Evolutionary conservation across 78 protist genomes (phyloP).

Genomic region (Carpediemonas membranifera): DNA sequence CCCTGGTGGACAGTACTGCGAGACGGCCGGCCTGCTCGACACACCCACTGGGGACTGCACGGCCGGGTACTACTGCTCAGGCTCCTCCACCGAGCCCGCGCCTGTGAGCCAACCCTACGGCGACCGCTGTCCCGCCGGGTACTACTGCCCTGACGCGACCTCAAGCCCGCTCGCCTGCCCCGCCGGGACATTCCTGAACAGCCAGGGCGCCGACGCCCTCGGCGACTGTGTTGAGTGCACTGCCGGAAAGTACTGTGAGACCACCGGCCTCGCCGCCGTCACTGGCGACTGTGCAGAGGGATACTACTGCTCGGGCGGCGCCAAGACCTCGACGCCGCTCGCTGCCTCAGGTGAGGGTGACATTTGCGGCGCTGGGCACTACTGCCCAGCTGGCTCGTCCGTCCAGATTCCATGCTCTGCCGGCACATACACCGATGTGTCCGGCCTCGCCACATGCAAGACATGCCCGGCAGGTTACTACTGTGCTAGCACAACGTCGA

Average conservation of each 20-base stretch:
- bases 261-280: neutral
- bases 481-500: constrained; percentile 17
- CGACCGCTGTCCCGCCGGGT: constrained; percentile 31
- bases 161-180: neutral
- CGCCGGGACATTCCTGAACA: neutral
- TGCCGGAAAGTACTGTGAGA: constrained; percentile 12
- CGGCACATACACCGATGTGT: constrained; percentile 14
- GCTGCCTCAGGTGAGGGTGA: neutral
- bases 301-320: constrained; percentile 13
- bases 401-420: constrained; percentile 21
- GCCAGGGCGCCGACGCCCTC: neutral
- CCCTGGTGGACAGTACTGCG: constrained; percentile 19
- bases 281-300: neutral
- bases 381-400: constrained; percentile 26
- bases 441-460: neutral
- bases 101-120: neutral
- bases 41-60: constrained; percentile 21
- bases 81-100: neutral
- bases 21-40: neutral
- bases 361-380: constrained; percentile 14
- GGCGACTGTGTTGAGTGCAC: constrained; percentile 14
- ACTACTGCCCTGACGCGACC: constrained; percentile 21
- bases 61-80: constrained; percentile 37
- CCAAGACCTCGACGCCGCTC: neutral
- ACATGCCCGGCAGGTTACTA: constrained; percentile 29